Base-by-base conservation (phyloP, 2,329 filamentous ascomycete genomes). In the Fusarium palustre region DNA sequence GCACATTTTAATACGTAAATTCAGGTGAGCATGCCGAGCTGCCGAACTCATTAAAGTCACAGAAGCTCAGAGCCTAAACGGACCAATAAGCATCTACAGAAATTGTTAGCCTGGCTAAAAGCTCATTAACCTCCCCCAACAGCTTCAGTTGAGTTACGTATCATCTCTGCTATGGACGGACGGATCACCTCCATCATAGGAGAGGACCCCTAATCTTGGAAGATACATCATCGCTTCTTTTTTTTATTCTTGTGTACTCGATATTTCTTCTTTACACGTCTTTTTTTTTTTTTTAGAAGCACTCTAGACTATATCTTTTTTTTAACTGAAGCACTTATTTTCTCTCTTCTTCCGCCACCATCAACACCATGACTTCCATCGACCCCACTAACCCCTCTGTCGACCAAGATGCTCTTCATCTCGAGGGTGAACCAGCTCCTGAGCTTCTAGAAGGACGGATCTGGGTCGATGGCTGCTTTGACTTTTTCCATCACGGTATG, bases 381-480 rank as follows among this genome's bases (percentile, higher is more conserved):
- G 49, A 74, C 72, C 66, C 68, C 68, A 58, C 76, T 57, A 62
- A 68, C 62, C 57, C 72, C 61, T 70, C 66, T 25, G 33, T 52
- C 36, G 56, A 49, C 31, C 46, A 31, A 34, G 75, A 74, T 39
- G 72, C 71, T 48, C 69, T 76, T 64, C 69, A 59, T 38, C 76
- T 77, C 30, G 72, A 76, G 42, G 84, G 85, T 62, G 80, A 85
- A 45, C 81, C 86, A 46, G 86, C 85, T 55, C 82, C 85, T 36
- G 84, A 86, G 78, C 81, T 89, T 11, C 80, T 87, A 34, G 87
- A 89, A 30, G 89, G 92, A 74, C 90, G 95, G 71, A 92, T 99
- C 76, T 99, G 97, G 97, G 92, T 99, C 28, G 96, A 99, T 79
- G 96, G 96, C 68, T 99, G 96, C 85, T 99, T 97, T 83, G 96